Percentiles rank a stretch among this genome's conserved stretches.
These are phyloP conservation scores for Scheffersomyces stambukii DNA, from an alignment of 1,139 yeast genomes.

Conservation along the genomic window DNA sequence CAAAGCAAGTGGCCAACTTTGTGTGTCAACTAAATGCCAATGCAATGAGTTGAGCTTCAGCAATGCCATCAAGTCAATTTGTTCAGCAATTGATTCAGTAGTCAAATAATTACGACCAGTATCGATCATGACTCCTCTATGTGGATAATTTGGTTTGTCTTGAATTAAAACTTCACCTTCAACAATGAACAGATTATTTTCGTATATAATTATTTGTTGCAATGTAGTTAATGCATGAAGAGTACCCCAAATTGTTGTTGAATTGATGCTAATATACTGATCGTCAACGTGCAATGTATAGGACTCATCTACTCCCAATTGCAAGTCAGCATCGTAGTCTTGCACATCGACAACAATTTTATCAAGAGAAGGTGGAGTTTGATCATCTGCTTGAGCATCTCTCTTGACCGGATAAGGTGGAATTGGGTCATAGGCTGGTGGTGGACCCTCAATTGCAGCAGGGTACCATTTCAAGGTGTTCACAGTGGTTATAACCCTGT, in stretches of 20 bases:
- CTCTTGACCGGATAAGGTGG: constrained; percentile 2
- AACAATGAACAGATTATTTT: constrained; percentile 18
- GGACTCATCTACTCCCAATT: constrained; percentile 40
- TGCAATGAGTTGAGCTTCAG: constrained; percentile 42
- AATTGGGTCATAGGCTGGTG: constrained; percentile 10
- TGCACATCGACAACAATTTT: constrained; percentile 15
- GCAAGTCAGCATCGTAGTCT: constrained; percentile 28
- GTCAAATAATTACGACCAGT: constrained; percentile 39
- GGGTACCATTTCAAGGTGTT: constrained; percentile 23
- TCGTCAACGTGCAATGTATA: constrained; percentile 22
- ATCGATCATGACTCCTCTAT: constrained; percentile 45
- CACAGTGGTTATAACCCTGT: constrained; percentile 15
- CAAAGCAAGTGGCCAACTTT: constrained; percentile 44
- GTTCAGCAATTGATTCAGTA: constrained; percentile 26
- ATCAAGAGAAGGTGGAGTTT: neutral
- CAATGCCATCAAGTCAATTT: constrained; percentile 41
- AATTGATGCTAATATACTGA: constrained; percentile 18
- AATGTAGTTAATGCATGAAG: constrained; percentile 42
- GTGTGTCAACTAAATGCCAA: constrained; percentile 45
- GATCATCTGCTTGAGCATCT: neutral
- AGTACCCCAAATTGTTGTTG: constrained; percentile 44
- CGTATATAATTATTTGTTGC: constrained; percentile 37
- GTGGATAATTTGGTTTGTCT: constrained; percentile 39
- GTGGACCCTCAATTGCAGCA: constrained; percentile 19
- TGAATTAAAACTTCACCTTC: constrained; percentile 32